Conservation (phyloP, 306 rosid species). For the Mucuna pruriens region DNA sequence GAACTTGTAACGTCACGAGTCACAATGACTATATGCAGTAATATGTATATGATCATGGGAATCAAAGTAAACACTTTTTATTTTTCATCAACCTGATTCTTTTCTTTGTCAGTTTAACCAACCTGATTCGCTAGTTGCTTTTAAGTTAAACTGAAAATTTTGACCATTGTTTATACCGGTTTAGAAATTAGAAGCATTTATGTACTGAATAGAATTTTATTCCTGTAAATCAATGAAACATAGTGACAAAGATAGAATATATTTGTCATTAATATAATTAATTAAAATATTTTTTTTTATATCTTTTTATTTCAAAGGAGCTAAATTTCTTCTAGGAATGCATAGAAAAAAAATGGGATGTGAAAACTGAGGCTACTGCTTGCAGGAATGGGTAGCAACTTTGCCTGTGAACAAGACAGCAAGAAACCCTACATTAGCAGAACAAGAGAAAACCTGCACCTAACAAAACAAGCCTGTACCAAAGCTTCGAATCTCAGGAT, state of each 20-base stretch:
- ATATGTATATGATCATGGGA: not conserved
- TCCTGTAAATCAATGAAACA: not conserved
- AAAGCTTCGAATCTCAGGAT: not conserved
- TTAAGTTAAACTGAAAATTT: not conserved
- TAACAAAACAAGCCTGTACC: not conserved
- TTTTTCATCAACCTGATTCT: not conserved
- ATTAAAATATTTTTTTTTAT: not conserved
- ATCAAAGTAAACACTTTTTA: not conserved
- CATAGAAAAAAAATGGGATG: not conserved
- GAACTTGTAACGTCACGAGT: not conserved
- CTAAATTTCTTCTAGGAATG: not conserved
- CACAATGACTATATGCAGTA: not conserved
- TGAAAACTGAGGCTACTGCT: not conserved
- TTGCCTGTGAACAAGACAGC: not conserved
- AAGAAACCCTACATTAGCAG: constrained; percentile 31
- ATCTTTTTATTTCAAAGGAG: not conserved
- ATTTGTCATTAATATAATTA: not conserved
- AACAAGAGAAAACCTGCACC: not conserved
- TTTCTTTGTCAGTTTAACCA: not conserved
- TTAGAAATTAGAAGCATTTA: not conserved
- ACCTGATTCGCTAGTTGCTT: constrained; percentile 1
- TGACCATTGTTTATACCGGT: not conserved
- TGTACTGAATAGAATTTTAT: not conserved
- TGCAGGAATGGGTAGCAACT: not conserved
- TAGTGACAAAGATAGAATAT: not conserved